Evolutionary conservation across 1,139 yeast species (phyloP).

Genomic region (Yamadazyma membranifaciens): DNA sequence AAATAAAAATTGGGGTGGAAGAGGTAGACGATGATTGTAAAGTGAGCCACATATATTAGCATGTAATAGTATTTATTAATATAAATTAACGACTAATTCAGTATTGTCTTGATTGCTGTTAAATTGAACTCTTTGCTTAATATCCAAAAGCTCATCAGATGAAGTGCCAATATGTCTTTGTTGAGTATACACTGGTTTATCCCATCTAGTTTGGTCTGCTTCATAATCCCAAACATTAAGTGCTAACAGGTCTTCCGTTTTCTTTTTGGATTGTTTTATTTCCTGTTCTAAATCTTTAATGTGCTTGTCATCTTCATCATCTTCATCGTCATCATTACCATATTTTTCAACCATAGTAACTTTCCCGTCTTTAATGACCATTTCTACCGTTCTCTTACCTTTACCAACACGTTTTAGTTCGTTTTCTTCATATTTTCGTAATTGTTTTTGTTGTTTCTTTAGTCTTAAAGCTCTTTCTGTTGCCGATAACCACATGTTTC

Average conservation of each 20-base stretch:
- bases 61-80: slow-evolving; percentile 2
- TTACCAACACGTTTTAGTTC: slow-evolving; percentile 65
- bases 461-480: slow-evolving; percentile 80
- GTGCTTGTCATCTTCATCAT: slow-evolving; percentile 26
- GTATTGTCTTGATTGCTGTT: slow-evolving; percentile 10
- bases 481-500: slow-evolving; percentile 82
- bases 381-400: slow-evolving; percentile 70
- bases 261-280: slow-evolving; percentile 20
- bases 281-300: slow-evolving; percentile 9
- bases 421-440: slow-evolving; percentile 59
- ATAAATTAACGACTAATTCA: slow-evolving; percentile 13
- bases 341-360: slow-evolving; percentile 53
- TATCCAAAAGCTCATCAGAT: slow-evolving; percentile 1
- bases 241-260: slow-evolving; percentile 13
- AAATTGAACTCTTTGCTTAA: slow-evolving; percentile 20
- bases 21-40: slow-evolving; percentile 9
- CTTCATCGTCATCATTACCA: slow-evolving; percentile 17
- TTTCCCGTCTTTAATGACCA: slow-evolving; percentile 81
- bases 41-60: background rate
- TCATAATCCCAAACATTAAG: slow-evolving; percentile 56
- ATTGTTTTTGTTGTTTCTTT: slow-evolving; percentile 76
- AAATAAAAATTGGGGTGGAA: slow-evolving; percentile 14
- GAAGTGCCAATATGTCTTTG: background rate
- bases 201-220: slow-evolving; percentile 51
- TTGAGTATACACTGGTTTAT: slow-evolving; percentile 42